A percentile compares a stretch with the other conserved stretches of the same genome.
phyloP scores from a whole-genome alignment of 1,284 basidiomycete genomes.

The Marasmius tenuissimus region DNA sequence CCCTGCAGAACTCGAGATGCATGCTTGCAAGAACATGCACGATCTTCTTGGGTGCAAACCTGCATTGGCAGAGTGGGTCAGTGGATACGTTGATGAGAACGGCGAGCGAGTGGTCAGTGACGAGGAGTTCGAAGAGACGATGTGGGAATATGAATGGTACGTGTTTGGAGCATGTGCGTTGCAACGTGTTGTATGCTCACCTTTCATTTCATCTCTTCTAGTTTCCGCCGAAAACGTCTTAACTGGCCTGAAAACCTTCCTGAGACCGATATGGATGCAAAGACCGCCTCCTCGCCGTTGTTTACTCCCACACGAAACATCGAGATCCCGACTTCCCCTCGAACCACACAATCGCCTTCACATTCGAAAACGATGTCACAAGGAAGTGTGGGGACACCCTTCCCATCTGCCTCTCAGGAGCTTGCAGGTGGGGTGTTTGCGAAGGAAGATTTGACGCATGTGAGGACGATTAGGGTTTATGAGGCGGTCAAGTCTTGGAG shows the following conservation, averaged over 20 bases:
- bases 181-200: conserved; percentile 2
- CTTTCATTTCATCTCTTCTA: conserved; percentile 22
- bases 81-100: conserved; percentile 37
- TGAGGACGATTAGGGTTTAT: conserved; percentile 60
- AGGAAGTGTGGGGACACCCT: no score
- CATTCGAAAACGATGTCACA: background rate
- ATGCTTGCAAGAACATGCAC: conserved; percentile 65
- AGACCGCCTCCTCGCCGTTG: background rate
- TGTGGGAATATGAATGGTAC: conserved; percentile 73
- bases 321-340: conserved; percentile 8
- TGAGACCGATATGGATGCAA: conserved; percentile 17
- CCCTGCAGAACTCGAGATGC: conserved; percentile 65
- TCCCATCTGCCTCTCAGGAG: background rate
- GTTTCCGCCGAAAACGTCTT: conserved; percentile 62
- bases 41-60: conserved; percentile 58
- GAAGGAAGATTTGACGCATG: conserved; percentile 43
- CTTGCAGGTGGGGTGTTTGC: conserved; percentile 10
- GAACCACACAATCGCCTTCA: background rate
- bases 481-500: conserved; percentile 38
- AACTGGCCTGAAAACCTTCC: conserved; percentile 49
- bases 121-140: conserved; percentile 46
- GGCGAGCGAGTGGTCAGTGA: conserved; percentile 39
- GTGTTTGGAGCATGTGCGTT: conserved; percentile 23
- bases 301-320: conserved; percentile 5
- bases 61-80: conserved; percentile 53